A percentile compares a stretch with the other conserved stretches of the same genome.
Evolutionary conservation across 371 early-diverging fungal species (phyloP).

Genomic region (Umbelopsis sp.): DNA sequence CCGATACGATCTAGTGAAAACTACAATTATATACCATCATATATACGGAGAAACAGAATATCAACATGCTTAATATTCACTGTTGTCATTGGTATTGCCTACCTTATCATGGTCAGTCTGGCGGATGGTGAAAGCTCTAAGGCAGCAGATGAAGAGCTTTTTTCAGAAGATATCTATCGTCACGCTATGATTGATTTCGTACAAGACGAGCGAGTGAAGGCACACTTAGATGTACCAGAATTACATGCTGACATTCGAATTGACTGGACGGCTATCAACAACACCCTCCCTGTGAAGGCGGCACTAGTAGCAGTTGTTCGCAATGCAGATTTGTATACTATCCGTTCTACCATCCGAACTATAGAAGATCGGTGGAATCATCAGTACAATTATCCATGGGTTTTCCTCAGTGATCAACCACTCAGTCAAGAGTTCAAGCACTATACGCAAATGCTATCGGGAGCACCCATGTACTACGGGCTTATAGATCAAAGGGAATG

Average conservation of each 20-base stretch:
- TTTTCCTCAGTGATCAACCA: slow-evolving; percentile 44
- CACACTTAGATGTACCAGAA: background rate
- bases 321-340: slow-evolving; percentile 36
- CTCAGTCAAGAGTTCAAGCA: slow-evolving; percentile 38
- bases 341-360: slow-evolving; percentile 41
- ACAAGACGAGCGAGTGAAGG: background rate
- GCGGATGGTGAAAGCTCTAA: background rate
- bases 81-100: background rate
- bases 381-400: slow-evolving; percentile 48
- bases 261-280: background rate
- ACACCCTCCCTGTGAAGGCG: background rate
- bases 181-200: background rate
- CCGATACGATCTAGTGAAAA: background rate
- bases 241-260: slow-evolving; percentile 1
- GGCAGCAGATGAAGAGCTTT: background rate
- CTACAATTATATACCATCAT: background rate
- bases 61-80: background rate
- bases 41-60: background rate
- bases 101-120: background rate
- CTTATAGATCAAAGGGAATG: slow-evolving; percentile 44
- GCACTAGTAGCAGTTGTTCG: slow-evolving; percentile 24
- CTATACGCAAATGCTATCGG: slow-evolving; percentile 30
- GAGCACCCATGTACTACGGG: slow-evolving; percentile 43
- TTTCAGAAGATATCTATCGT: background rate
- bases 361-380: slow-evolving; percentile 56